A percentile compares a stretch with the other conserved stretches of the same genome.
Evolutionary conservation across 371 early-diverging fungal species (phyloP).

Genomic region (Mortierella sp.): DNA sequence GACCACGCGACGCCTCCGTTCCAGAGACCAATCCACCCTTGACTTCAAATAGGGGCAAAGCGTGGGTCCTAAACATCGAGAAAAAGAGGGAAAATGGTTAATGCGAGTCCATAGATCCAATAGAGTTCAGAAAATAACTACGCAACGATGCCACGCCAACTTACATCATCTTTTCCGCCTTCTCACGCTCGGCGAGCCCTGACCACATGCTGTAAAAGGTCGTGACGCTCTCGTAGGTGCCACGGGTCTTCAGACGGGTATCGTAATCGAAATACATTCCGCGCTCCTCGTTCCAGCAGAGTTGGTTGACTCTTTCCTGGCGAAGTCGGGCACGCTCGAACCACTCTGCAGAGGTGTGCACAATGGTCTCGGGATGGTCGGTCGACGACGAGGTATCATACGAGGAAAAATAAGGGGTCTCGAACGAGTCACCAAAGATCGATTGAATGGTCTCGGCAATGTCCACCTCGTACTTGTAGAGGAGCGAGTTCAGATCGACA

Average conservation of each 20-base stretch:
- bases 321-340: slow-evolving; percentile 67
- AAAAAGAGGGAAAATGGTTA: not conserved
- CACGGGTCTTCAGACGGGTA: slow-evolving; percentile 60
- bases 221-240: slow-evolving; percentile 81
- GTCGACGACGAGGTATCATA: slow-evolving; percentile 22
- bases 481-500: slow-evolving; percentile 90
- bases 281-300: slow-evolving; percentile 82
- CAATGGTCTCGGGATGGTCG: slow-evolving; percentile 29
- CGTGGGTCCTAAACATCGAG: slow-evolving; percentile 8
- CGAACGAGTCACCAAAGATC: slow-evolving; percentile 69
- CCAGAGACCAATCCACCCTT: slow-evolving; percentile 56
- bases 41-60: slow-evolving; percentile 82
- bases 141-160: slow-evolving; percentile 4
- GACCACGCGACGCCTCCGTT: slow-evolving; percentile 37
- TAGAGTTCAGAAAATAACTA: not conserved
- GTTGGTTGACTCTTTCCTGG: slow-evolving; percentile 70
- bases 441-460: slow-evolving; percentile 80
- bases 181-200: slow-evolving; percentile 71
- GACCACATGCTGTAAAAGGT: slow-evolving; percentile 85
- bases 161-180: slow-evolving; percentile 73
- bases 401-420: slow-evolving; percentile 49
- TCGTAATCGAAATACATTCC: slow-evolving; percentile 92
- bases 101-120: not conserved
- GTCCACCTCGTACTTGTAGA: slow-evolving; percentile 97
- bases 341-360: slow-evolving; percentile 66